Percentiles rank a stretch among this genome's conserved stretches.
These are phyloP conservation scores for Picochlorum sp. DNA, from an alignment of 139 green algal genomes.

Conservation along the genomic window DNA sequence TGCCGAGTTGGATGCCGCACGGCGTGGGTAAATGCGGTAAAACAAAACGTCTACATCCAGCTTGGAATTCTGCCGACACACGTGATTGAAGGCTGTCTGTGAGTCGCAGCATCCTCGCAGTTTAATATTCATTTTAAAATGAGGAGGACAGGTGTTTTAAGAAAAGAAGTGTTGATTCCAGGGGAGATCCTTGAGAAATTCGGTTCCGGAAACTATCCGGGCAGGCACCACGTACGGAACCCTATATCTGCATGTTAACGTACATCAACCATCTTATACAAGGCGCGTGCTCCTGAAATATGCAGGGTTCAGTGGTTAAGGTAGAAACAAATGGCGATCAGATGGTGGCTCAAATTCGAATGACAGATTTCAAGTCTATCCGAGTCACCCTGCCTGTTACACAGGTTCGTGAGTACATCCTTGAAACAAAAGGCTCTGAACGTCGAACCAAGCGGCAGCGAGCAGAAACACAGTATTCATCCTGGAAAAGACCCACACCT, in stretches of 20 bases:
- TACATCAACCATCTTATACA: no score
- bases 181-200: background rate
- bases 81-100: no score
- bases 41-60: no score
- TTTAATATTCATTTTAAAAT: background rate
- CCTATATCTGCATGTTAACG: no score
- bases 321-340: background rate
- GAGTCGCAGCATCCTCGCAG: no score
- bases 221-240: background rate
- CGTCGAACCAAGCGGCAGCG: background rate
- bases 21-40: no score
- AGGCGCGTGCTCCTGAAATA: no score
- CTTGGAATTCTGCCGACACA: no score
- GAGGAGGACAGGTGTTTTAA: background rate
- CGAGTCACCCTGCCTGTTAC: background rate
- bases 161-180: conserved; percentile 2
- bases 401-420: background rate
- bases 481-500: background rate
- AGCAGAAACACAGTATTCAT: background rate
- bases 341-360: background rate
- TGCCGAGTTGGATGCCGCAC: no score
- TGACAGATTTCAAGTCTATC: background rate
- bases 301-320: conserved; percentile 1
- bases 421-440: background rate
- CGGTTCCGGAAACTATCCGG: background rate